These are phyloP conservation scores for Cymodocea nodosa DNA, from an alignment of 116 monocot species.

Conservation along the genomic window DNA sequence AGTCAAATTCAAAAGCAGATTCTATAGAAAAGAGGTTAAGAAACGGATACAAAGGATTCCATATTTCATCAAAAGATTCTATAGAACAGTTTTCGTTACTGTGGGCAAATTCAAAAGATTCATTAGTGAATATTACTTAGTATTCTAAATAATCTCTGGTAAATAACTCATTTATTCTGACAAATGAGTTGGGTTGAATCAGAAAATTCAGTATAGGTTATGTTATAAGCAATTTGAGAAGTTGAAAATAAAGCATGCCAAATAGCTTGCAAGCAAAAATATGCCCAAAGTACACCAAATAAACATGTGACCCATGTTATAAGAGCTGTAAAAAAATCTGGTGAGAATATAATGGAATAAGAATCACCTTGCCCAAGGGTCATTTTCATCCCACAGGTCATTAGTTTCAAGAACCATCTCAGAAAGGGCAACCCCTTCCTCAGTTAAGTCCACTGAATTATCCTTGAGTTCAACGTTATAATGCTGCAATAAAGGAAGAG, in stretches of 20 bases:
- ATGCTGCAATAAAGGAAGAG: constrained; percentile 47
- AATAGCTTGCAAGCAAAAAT: neutral
- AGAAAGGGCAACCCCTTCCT: constrained; percentile 84
- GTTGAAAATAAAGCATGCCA: neutral
- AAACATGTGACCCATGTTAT: too few relatives aligned
- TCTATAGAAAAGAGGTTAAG: too few relatives aligned
- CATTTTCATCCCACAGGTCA: constrained; percentile 99
- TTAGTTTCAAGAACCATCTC: constrained; percentile 91
- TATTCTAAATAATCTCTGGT: too few relatives aligned
- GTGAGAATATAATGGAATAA: neutral
- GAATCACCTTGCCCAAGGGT: constrained; percentile 95
- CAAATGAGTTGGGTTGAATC: too few relatives aligned
- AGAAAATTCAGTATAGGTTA: neutral
- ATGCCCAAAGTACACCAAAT: neutral
- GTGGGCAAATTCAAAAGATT: too few relatives aligned
- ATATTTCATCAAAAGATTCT: too few relatives aligned
- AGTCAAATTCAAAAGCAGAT: too few relatives aligned
- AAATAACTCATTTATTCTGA: too few relatives aligned
- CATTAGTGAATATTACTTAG: too few relatives aligned
- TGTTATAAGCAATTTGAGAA: neutral
- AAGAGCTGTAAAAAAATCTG: neutral
- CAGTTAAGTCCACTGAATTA: constrained; percentile 84
- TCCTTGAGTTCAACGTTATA: constrained; percentile 88
- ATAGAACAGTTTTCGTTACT: too few relatives aligned
- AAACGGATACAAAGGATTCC: too few relatives aligned